Percentiles rank a stretch among this genome's conserved stretches.
These are phyloP conservation scores for Meripilus lineatus DNA, from an alignment of 1,284 basidiomycete genomes.

Conservation along the genomic window DNA sequence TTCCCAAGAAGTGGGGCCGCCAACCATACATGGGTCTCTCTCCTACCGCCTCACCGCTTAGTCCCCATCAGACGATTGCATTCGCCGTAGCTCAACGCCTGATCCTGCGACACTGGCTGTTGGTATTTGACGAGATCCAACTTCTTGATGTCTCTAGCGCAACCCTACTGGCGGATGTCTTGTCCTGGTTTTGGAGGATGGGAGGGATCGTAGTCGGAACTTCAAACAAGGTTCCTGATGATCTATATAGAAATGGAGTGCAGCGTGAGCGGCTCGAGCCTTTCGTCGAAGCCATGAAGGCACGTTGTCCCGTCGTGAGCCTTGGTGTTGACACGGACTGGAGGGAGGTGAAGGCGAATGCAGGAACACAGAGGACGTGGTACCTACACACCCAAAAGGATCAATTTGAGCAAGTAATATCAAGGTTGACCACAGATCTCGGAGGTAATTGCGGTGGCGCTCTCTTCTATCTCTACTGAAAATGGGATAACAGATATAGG, in stretches of 20 bases:
- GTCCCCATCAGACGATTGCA: slow-evolving; percentile 31
- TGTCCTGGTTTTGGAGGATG: slow-evolving; percentile 74
- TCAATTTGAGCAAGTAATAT: slow-evolving; percentile 22
- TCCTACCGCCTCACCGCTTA: slow-evolving; percentile 1
- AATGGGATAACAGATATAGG: slow-evolving; percentile 4
- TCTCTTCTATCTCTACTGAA: neutral
- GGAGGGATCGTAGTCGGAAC: slow-evolving; percentile 60
- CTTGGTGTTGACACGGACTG: slow-evolving; percentile 46
- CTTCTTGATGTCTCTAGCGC: slow-evolving; percentile 68
- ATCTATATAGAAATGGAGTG: slow-evolving; percentile 68
- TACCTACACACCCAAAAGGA: slow-evolving; percentile 23
- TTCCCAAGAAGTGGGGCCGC: slow-evolving; percentile 36
- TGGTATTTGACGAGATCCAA: slow-evolving; percentile 71
- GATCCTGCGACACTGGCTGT: slow-evolving; percentile 47
- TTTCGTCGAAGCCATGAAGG: slow-evolving; percentile 61
- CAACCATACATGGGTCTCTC: slow-evolving; percentile 13
- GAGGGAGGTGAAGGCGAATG: slow-evolving; percentile 23
- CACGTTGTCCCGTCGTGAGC: slow-evolving; percentile 55
- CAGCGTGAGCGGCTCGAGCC: slow-evolving; percentile 58
- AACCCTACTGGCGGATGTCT: slow-evolving; percentile 60
- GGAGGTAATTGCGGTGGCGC: slow-evolving; percentile 4
- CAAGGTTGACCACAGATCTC: slow-evolving; percentile 3
- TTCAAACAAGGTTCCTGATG: slow-evolving; percentile 61
- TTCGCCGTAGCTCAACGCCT: slow-evolving; percentile 45
- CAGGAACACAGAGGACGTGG: slow-evolving; percentile 28